These are phyloP conservation scores for Citrus glauca DNA, from an alignment of 345 rosid species.

Conservation along the genomic window DNA sequence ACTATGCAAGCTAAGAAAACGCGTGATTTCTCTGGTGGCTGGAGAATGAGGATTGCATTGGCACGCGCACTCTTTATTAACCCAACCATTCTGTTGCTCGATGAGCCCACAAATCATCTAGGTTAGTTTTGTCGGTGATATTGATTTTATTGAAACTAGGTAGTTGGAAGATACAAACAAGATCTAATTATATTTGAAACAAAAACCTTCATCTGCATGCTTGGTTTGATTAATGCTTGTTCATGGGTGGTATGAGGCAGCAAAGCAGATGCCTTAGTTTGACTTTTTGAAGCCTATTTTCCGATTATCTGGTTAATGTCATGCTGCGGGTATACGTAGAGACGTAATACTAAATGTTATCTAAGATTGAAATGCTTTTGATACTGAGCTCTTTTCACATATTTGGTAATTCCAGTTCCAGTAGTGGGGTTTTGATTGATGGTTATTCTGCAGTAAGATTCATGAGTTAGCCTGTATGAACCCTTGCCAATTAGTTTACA, in stretches of 20 bases:
- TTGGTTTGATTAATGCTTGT: not conserved
- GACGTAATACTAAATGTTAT: not conserved
- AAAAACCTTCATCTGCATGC: not conserved
- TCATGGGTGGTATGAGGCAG: not conserved
- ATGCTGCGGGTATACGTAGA: not conserved
- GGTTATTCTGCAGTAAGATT: not conserved
- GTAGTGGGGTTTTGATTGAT: not conserved
- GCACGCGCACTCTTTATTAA: constrained; percentile 94
- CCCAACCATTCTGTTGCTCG: constrained; percentile 91
- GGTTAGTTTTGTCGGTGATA: constrained; percentile 37
- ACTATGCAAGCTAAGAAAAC: constrained; percentile 93
- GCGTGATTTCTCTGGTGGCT: constrained; percentile 94
- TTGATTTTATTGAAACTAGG: not conserved
- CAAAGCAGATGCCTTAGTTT: not conserved
- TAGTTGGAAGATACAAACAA: not conserved
- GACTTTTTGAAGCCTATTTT: too few species aligned
- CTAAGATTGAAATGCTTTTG: not conserved
- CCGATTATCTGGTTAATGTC: too few species aligned
- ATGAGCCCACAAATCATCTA: constrained; percentile 97
- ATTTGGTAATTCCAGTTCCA: not conserved
- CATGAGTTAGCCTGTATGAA: not conserved
- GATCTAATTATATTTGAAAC: not conserved
- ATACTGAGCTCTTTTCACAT: not conserved
- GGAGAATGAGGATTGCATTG: constrained; percentile 99
- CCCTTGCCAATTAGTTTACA: too few species aligned